Conservation (phyloP, 805 yeast genomes). For the Kazachstania bromeliacearum region DNA sequence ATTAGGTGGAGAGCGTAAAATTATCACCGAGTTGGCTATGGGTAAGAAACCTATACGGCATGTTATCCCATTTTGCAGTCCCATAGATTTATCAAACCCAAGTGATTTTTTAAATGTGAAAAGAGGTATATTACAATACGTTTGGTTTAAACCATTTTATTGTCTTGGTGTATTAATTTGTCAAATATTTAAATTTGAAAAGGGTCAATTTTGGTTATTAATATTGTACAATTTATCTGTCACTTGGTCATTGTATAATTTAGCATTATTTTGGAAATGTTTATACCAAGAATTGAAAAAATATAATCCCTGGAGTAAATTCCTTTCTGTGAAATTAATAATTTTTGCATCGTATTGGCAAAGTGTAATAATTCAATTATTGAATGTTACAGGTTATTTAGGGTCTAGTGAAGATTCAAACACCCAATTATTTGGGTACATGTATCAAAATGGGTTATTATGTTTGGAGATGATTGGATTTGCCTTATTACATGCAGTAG, state of each 20-base stretch:
- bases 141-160: slow-evolving; percentile 87
- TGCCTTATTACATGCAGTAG: slow-evolving; percentile 79
- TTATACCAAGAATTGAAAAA: slow-evolving; percentile 66
- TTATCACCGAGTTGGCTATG: slow-evolving; percentile 57
- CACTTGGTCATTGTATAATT: slow-evolving; percentile 67
- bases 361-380: slow-evolving; percentile 49
- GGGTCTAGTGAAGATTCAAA: slow-evolving; percentile 21
- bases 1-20: slow-evolving; percentile 86
- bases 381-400: slow-evolving; percentile 38
- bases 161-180: slow-evolving; percentile 43
- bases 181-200: slow-evolving; percentile 39
- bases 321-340: slow-evolving; percentile 83
- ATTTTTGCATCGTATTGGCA: slow-evolving; percentile 99
- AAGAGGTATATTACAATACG: slow-evolving; percentile 83
- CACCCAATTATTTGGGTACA: slow-evolving; percentile 37
- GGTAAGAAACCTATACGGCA: slow-evolving; percentile 56
- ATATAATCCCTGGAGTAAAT: slow-evolving; percentile 86
- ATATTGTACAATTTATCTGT: slow-evolving; percentile 71
- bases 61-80: slow-evolving; percentile 42
- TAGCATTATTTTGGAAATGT: slow-evolving; percentile 90
- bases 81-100: slow-evolving; percentile 84
- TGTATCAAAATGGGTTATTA: slow-evolving; percentile 68
- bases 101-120: slow-evolving; percentile 65
- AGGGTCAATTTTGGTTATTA: slow-evolving; percentile 48
- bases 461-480: slow-evolving; percentile 80